Conservation (phyloP, 2,329 filamentous ascomycete species). For the Falciphora oryzae region DNA sequence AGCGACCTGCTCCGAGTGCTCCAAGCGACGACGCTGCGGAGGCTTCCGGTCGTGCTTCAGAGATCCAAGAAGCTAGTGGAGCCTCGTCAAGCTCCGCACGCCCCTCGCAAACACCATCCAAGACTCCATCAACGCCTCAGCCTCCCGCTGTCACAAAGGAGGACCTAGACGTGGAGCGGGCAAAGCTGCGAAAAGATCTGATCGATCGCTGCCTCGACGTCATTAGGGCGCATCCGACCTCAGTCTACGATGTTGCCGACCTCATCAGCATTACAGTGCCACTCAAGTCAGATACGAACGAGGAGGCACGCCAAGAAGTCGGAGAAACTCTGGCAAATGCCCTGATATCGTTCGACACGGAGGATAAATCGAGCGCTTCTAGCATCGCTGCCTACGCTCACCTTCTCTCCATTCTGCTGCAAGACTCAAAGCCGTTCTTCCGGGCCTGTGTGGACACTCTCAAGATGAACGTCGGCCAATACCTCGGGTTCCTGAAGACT, state of each 20-base stretch:
- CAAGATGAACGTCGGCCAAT: conserved; percentile 67
- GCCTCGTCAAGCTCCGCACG: conserved; percentile 5
- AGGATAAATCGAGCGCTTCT: conserved; percentile 57
- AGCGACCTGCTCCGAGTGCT: conserved; percentile 21
- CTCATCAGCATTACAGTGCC: conserved; percentile 70
- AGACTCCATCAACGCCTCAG: conserved; percentile 17
- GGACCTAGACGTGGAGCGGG: conserved; percentile 70
- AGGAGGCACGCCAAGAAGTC: conserved; percentile 62
- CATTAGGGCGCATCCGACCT: conserved; percentile 77
- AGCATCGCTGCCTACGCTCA: conserved; percentile 86
- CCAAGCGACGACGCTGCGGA: conserved; percentile 20
- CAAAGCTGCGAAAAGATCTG: conserved; percentile 65
- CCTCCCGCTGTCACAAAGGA: conserved; percentile 57
- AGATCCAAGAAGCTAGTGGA: conserved; percentile 9
- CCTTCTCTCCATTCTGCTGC: conserved; percentile 79
- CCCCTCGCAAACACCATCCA: conserved; percentile 12
- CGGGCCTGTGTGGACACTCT: conserved; percentile 67
- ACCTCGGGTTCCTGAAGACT: conserved; percentile 74
- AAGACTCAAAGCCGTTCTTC: conserved; percentile 74
- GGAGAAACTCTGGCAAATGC: conserved; percentile 79
- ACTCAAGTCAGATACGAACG: conserved; percentile 42
- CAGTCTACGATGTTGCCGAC: conserved; percentile 87
- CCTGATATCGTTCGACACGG: conserved; percentile 61
- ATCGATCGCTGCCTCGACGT: conserved; percentile 90
- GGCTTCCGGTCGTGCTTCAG: conserved; percentile 9